A percentile compares a stretch with the other conserved stretches of the same genome.
Conservation (phyloP, 257 asterid species). For the Solanum tacnaense region DNA sequence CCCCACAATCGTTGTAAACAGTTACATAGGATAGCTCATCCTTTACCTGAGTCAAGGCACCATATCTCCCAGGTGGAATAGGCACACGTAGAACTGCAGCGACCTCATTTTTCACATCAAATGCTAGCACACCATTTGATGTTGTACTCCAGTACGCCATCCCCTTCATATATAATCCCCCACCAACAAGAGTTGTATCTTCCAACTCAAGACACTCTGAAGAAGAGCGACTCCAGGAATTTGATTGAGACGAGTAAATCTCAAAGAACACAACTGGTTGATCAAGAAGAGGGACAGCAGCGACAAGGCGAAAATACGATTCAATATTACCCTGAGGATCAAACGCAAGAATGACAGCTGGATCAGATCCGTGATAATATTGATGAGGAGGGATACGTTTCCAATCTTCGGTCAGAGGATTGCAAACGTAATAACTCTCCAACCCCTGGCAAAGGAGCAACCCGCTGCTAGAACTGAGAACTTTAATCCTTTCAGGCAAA, state of each 20-base stretch:
- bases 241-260: conserved; percentile 17
- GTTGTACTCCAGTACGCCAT: conserved; percentile 26
- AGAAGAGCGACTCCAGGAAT: conserved; percentile 13
- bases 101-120: conserved; percentile 8
- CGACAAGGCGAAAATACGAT: conserved; percentile 15
- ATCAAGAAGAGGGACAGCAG: conserved; percentile 10
- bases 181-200: neutral
- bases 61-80: neutral
- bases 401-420: conserved; percentile 27
- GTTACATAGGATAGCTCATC: conserved; percentile 36
- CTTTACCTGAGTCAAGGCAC: conserved; percentile 19
- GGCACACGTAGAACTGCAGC: conserved; percentile 18
- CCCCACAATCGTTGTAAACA: neutral
- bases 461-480: conserved; percentile 27
- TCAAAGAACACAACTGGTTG: conserved; percentile 16
- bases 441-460: conserved; percentile 22
- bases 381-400: conserved; percentile 12
- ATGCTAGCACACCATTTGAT: conserved; percentile 18
- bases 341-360: conserved; percentile 30
- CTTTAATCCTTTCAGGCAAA: conserved; percentile 7
- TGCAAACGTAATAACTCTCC: conserved; percentile 26
- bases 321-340: conserved; percentile 20
- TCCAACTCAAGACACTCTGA: conserved; percentile 1
- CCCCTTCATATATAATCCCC: conserved; percentile 28
- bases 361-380: conserved; percentile 6